These are phyloP conservation scores for Solanum piurae DNA, from an alignment of 257 asterid genomes.

Conservation along the genomic window DNA sequence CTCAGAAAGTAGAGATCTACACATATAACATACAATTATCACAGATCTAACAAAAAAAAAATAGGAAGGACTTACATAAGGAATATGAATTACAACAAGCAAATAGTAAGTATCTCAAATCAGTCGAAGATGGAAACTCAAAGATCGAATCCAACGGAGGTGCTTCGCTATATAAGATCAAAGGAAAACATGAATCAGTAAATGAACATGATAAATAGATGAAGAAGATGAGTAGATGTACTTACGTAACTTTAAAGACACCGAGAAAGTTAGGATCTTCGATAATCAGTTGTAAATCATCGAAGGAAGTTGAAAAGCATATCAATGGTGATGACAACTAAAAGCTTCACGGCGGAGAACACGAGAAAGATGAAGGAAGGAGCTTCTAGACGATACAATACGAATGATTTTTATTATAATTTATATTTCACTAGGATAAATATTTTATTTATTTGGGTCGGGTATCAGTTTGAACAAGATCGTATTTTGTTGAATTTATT, in stretches of 20 bases:
- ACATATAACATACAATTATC: not conserved
- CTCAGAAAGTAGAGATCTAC: not conserved
- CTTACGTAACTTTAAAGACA: not conserved
- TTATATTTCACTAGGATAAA: not conserved
- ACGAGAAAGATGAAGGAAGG: not conserved
- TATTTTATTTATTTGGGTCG: not conserved
- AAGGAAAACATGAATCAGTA: not conserved
- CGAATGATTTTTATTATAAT: not conserved
- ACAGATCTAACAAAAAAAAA: not conserved
- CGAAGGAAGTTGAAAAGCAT: not conserved
- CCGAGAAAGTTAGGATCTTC: not conserved
- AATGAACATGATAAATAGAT: not conserved
- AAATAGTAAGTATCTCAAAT: not conserved
- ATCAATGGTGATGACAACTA: not conserved
- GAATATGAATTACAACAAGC: not conserved
- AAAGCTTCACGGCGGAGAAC: not conserved
- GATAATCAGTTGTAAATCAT: not conserved
- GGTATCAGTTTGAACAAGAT: not conserved
- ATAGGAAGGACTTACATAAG: not conserved
- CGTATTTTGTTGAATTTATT: not conserved
- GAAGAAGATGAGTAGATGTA: not conserved
- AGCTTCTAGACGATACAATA: not conserved
- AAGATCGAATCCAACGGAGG: not conserved
- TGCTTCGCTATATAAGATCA: not conserved
- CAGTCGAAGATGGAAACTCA: not conserved